Percentiles rank a stretch among this genome's conserved stretches.
These are phyloP conservation scores for Carex myosuroides DNA, from an alignment of 176 grass and related monocot species.

Conservation along the genomic window DNA sequence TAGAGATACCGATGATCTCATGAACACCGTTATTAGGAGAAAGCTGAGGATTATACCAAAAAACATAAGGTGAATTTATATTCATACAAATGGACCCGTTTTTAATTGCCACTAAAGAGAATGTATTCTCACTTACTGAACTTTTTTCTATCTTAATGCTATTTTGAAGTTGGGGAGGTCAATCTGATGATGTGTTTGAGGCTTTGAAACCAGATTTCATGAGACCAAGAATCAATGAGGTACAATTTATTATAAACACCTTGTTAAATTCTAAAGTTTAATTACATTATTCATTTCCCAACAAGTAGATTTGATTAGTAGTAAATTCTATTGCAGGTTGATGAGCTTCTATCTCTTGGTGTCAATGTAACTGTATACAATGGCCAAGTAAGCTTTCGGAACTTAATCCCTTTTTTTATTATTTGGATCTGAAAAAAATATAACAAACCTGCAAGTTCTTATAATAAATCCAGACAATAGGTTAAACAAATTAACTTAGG, in stretches of 20 bases:
- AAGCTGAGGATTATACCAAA: constrained; percentile 74
- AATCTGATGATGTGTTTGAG: constrained; percentile 44
- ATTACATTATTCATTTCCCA: not conserved
- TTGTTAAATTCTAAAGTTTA: not conserved
- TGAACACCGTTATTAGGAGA: constrained; percentile 60
- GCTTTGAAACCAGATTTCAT: constrained; percentile 53
- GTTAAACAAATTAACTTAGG: constrained; percentile 4
- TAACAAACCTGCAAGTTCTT: not conserved
- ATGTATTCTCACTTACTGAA: not conserved
- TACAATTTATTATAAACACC: not conserved
- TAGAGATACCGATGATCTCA: constrained; percentile 31
- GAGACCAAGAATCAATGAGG: constrained; percentile 75
- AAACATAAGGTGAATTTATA: constrained; percentile 29
- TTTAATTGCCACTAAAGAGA: not conserved
- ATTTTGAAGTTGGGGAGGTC: constrained; percentile 47
- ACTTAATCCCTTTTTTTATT: not conserved
- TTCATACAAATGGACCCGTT: not conserved
- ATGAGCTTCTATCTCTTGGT: constrained; percentile 67
- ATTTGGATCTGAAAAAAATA: not conserved
- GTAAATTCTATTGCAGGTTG: constrained; percentile 35
- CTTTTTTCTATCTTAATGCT: not conserved
- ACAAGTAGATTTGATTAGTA: not conserved
- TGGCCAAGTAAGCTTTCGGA: constrained; percentile 47
- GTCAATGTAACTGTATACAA: constrained; percentile 70
- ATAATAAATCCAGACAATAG: not conserved